A percentile compares a stretch with the other conserved stretches of the same genome.
Conservation (phyloP, 2,329 filamentous ascomycete genomes). For the Colletotrichum plurivorum region DNA sequence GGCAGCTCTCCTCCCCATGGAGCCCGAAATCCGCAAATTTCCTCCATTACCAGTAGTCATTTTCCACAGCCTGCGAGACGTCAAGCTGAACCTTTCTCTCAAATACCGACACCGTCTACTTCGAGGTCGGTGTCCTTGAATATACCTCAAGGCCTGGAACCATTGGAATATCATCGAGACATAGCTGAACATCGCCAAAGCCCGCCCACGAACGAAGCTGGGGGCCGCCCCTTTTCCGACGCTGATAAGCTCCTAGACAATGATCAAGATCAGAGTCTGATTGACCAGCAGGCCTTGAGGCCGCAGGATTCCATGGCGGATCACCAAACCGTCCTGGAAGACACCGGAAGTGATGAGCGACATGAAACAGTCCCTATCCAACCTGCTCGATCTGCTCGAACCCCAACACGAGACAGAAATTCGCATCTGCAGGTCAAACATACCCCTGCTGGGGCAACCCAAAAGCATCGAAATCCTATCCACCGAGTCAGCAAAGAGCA, state of each 20-base stretch:
- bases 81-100: neutral
- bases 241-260: slow-evolving; percentile 10
- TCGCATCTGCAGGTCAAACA: too few species aligned
- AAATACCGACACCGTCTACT: neutral
- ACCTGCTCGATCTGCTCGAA: too few species aligned
- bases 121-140: neutral
- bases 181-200: neutral
- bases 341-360: too few species aligned
- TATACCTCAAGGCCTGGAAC: neutral
- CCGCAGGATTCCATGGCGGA: neutral
- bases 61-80: too few species aligned
- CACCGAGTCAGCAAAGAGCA: neutral
- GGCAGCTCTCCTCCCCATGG: too few species aligned
- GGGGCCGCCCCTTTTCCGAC: slow-evolving; percentile 20
- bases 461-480: neutral
- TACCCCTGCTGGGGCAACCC: too few species aligned
- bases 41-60: too few species aligned
- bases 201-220: neutral
- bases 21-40: too few species aligned
- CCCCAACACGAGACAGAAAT: too few species aligned
- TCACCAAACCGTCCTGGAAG: too few species aligned
- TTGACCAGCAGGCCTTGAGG: neutral
- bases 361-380: too few species aligned
- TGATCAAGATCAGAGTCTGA: neutral
- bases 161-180: neutral